Evolutionary conservation across 805 yeast genomes (phyloP).

Genomic region (Ogataea dorogensis): DNA sequence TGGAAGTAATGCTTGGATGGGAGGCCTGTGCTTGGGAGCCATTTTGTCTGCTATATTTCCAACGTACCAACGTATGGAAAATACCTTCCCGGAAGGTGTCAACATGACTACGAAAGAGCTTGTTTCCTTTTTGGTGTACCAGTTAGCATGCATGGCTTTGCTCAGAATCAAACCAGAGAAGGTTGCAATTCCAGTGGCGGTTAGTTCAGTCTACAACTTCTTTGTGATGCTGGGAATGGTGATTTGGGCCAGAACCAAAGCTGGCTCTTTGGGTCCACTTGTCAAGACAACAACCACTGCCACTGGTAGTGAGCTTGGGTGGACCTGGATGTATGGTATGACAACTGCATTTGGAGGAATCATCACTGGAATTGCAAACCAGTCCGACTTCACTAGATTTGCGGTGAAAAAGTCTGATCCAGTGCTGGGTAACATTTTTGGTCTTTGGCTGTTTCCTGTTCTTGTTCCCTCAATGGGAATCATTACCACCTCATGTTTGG

Average conservation of each 20-base stretch:
- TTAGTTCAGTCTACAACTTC: constrained; percentile 1
- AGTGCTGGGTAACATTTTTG: constrained; percentile 22
- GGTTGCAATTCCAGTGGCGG: constrained; percentile 27
- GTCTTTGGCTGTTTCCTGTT: constrained; percentile 35
- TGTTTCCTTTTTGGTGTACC: constrained; percentile 44
- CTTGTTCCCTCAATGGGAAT: constrained; percentile 45
- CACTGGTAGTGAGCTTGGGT: constrained; percentile 12
- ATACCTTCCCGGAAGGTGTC: constrained; percentile 39
- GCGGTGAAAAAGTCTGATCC: constrained; percentile 14
- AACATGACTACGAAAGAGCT: constrained; percentile 43
- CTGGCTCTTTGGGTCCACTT: constrained; percentile 33
- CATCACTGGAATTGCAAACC: background rate
- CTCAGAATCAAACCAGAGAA: constrained; percentile 40
- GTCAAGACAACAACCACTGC: constrained; percentile 1
- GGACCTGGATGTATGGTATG: constrained; percentile 15
- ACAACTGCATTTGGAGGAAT: background rate
- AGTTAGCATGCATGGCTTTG: constrained; percentile 40
- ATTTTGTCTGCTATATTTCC: constrained; percentile 39
- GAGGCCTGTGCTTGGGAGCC: constrained; percentile 42
- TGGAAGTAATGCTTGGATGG: constrained; percentile 45
- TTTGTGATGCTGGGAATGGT: constrained; percentile 30
- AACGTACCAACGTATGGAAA: constrained; percentile 37
- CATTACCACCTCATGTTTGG: constrained; percentile 44
- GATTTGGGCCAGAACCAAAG: constrained; percentile 31
- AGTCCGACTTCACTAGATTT: constrained; percentile 1